Base-by-base conservation (phyloP, 192 early-diverging fungal species). In the Coemansia sp. region DNA sequence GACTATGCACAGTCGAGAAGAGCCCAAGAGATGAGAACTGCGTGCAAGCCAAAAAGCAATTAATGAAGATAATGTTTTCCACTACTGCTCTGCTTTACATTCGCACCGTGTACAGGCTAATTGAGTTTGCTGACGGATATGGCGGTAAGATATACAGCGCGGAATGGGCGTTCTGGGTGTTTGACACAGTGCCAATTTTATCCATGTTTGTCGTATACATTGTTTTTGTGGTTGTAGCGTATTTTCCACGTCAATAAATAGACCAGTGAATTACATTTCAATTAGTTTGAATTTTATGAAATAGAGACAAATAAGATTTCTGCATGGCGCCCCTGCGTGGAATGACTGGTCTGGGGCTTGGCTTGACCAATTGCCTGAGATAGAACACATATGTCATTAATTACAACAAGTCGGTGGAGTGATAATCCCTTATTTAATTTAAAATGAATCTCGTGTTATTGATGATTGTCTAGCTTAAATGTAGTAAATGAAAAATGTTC, bases 91-190 rank as follows among this genome's bases (percentile, higher is more conserved):
- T 71, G 11, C 61, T 82, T 3, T 74, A 65, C 25, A 50, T 71
- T 20, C 61, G 81, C 1, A 63, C 76, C 0, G 55, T 78, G 10
- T 82, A 82, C 57, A 52, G 76, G 1, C 52, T 82, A 23, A 44
- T 65, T 0, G 81, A 79, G 67, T 74, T 71, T 68, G 60, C 53
- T 5, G 64, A 66, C 19, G 66, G 66, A 15, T 74, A 68, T 9
- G 62, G 55, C n/a, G 64, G 76, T 60, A 65, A 63, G 19, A 50
- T 82, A 4, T 74, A 78, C 17, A 64, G 63, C 20, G 65, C 68
- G 4, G 76, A 82, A 26, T 73, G 72, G 62, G 69, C 66, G 15
- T 74, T 82, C 59, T 74, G 72, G 20, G 68, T 78, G n/a, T 82
- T 82, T 59, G 81, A 82, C 61, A 66, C 55, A 38, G 57, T 61